A percentile compares a stretch with the other conserved stretches of the same genome.
phyloP scores from a whole-genome alignment of 805 yeast genomes.

The Ogataea zsoltii region DNA sequence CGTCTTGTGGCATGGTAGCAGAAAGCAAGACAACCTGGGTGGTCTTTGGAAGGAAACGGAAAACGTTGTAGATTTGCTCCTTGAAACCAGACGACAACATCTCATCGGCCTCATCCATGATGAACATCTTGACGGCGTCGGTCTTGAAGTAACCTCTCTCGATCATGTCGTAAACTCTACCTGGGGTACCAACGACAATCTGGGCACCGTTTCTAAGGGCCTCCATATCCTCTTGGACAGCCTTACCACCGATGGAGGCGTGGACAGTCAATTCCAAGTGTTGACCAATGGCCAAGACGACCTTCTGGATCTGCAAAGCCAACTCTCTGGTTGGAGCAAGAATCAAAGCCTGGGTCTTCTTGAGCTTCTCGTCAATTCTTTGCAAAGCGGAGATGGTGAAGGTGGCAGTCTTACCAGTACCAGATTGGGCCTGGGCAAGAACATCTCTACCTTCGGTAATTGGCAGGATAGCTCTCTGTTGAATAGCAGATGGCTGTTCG shows the following conservation, averaged over 20 bases:
- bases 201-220: slow-evolving; percentile 77
- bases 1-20: slow-evolving; percentile 92
- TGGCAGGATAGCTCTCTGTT: slow-evolving; percentile 95
- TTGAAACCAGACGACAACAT: slow-evolving; percentile 90
- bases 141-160: slow-evolving; percentile 76
- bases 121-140: slow-evolving; percentile 79
- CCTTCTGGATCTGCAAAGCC: slow-evolving; percentile 90
- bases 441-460: slow-evolving; percentile 93
- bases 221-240: slow-evolving; percentile 77
- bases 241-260: slow-evolving; percentile 94
- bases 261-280: slow-evolving; percentile 84
- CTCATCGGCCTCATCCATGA: slow-evolving; percentile 97
- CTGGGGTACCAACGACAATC: slow-evolving; percentile 96
- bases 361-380: slow-evolving; percentile 68
- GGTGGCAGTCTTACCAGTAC: slow-evolving; percentile 99
- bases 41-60: slow-evolving; percentile 76
- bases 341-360: slow-evolving; percentile 85
- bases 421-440: slow-evolving; percentile 98
- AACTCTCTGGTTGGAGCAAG: slow-evolving; percentile 96
- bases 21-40: slow-evolving; percentile 93
- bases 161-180: slow-evolving; percentile 89
- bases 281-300: slow-evolving; percentile 81
- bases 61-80: slow-evolving; percentile 92
- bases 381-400: slow-evolving; percentile 93
- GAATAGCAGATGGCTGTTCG: slow-evolving; percentile 96